Evolutionary conservation across 345 rosid genomes (phyloP).

Genomic region (Populus alba): DNA sequence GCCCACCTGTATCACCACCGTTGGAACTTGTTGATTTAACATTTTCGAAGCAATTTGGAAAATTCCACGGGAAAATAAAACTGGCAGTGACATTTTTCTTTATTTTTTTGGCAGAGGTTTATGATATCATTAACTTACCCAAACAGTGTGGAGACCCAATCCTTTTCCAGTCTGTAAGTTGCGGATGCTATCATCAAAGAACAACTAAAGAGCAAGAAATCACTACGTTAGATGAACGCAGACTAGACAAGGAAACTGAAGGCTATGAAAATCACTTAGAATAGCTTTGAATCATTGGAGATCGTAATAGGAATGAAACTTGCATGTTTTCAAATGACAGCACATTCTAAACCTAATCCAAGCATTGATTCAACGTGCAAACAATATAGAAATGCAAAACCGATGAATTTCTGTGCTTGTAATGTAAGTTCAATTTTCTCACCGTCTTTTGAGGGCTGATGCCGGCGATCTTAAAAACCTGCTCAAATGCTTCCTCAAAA

Average conservation of each 20-base stretch:
- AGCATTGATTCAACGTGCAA: neutral
- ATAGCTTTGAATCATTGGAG: neutral
- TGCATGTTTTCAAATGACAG: no score
- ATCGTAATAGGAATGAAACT: neutral
- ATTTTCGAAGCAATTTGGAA: no score
- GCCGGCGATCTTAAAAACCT: conserved; percentile 56
- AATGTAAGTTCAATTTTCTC: conserved; percentile 16
- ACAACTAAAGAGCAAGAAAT: conserved; percentile 15
- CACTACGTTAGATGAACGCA: neutral
- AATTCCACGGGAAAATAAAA: no score
- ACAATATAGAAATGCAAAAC: neutral
- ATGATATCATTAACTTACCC: conserved; percentile 16
- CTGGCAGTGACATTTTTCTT: no score
- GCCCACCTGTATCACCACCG: conserved; percentile 51
- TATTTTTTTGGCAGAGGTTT: neutral
- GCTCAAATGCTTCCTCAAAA: conserved; percentile 51
- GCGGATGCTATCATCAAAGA: conserved; percentile 29
- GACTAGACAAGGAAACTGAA: neutral
- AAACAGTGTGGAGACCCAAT: conserved; percentile 18
- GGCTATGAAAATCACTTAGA: no score
- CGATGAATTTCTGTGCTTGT: no score
- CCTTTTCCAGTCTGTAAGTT: conserved; percentile 17
- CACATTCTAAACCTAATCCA: neutral
- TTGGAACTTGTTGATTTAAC: neutral
- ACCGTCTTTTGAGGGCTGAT: conserved; percentile 67